Evolutionary conservation across 345 rosid genomes (phyloP).

Genomic region (Heritiera littoralis): DNA sequence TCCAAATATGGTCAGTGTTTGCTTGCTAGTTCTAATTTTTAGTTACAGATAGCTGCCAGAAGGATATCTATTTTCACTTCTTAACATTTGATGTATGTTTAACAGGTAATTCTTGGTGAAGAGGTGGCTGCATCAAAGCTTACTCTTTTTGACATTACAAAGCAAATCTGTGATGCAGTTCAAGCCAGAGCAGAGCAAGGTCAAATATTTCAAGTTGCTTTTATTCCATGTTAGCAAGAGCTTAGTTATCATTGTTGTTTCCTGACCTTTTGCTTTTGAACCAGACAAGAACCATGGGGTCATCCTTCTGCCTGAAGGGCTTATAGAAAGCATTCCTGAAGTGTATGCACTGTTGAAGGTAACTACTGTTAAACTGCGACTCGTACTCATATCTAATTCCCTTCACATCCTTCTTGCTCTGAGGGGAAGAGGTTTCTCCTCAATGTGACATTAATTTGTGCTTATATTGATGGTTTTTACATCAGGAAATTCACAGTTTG

Average conservation of each 20-base stretch:
- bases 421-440: constrained; percentile 41
- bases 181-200: constrained; percentile 93
- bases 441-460: not conserved
- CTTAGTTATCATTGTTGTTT: constrained; percentile 20
- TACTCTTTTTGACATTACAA: constrained; percentile 88
- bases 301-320: constrained; percentile 96
- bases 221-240: constrained; percentile 11
- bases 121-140: constrained; percentile 99
- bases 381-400: constrained; percentile 37
- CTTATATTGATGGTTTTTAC: constrained; percentile 15
- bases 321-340: constrained; percentile 96
- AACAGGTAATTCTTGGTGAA: constrained; percentile 91
- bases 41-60: not conserved
- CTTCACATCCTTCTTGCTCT: constrained; percentile 83
- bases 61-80: not conserved
- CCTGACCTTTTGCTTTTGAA: constrained; percentile 29
- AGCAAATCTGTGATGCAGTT: constrained; percentile 93
- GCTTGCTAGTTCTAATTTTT: not conserved
- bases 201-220: constrained; percentile 27
- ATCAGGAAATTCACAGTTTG: constrained; percentile 25
- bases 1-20: constrained; percentile 79
- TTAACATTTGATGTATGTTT: constrained; percentile 19
- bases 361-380: constrained; percentile 58
- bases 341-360: constrained; percentile 94
- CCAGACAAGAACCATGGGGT: constrained; percentile 95